Percentiles rank a stretch among this genome's conserved stretches.
Evolutionary conservation across 345 rosid genomes (phyloP).

Genomic region (Cardamine chenopodiifolia): DNA sequence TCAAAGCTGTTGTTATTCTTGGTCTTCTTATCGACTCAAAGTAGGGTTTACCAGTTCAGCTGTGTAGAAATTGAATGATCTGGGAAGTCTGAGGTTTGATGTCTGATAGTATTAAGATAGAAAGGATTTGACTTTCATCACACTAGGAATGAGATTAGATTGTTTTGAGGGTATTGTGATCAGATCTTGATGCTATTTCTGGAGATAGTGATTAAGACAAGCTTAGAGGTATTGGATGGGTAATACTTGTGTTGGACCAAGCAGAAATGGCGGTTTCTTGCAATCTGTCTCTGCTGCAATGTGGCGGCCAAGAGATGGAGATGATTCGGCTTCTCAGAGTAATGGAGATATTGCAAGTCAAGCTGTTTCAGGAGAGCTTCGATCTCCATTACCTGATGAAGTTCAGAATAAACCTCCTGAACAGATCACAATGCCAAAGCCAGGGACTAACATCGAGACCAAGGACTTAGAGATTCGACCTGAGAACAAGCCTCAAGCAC

Average conservation of each 20-base stretch:
- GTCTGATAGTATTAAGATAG: not conserved
- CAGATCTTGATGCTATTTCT: conserved; percentile 49
- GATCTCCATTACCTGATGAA: conserved; percentile 42
- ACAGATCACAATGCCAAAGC: conserved; percentile 55
- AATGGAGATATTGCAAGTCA: conserved; percentile 53
- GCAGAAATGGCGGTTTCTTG: conserved; percentile 59
- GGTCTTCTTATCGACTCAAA: not conserved
- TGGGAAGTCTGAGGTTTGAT: conserved; percentile 6
- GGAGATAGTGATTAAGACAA: conserved; percentile 21
- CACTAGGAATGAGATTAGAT: conserved; percentile 37
- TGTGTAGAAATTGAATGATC: not conserved
- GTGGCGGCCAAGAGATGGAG: conserved; percentile 56
- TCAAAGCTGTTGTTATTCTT: not conserved
- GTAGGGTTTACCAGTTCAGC: conserved; percentile 12
- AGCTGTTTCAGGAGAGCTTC: conserved; percentile 43
- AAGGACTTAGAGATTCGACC: conserved; percentile 18
- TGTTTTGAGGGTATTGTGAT: conserved; percentile 19
- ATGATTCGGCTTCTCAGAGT: conserved; percentile 47
- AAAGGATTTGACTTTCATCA: conserved; percentile 34
- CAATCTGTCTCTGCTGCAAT: conserved; percentile 82
- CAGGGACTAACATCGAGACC: conserved; percentile 31
- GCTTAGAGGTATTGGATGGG: conserved; percentile 56
- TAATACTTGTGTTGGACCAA: conserved; percentile 86
- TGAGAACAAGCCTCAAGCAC: conserved; percentile 20
- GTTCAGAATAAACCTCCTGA: conserved; percentile 75